A percentile compares a stretch with the other conserved stretches of the same genome.
These are phyloP conservation scores for Hericium rajendrae DNA, from an alignment of 768 basidiomycete genomes.

Conservation along the genomic window DNA sequence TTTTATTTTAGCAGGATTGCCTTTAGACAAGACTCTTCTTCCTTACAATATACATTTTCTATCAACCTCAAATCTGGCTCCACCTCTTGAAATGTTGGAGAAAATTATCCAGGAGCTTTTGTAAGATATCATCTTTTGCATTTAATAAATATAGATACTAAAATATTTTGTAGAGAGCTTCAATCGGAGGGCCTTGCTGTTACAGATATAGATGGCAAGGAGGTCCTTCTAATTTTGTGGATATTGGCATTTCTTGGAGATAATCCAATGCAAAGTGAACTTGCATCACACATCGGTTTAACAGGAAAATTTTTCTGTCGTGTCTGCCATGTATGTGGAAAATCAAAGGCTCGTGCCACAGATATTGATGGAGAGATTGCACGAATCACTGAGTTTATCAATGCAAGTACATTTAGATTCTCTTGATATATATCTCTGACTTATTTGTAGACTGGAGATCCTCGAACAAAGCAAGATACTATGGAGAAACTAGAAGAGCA, in stretches of 20 bases:
- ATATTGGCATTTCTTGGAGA: constrained; percentile 25
- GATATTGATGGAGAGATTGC: too few species aligned
- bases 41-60: constrained; percentile 34
- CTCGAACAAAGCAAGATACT: too few species aligned
- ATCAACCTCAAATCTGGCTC: constrained; percentile 31
- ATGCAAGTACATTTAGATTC: too few species aligned
- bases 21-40: constrained; percentile 19
- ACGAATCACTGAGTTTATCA: too few species aligned
- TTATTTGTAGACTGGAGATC: too few species aligned
- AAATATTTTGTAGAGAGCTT: constrained; percentile 10
- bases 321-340: constrained; percentile 22
- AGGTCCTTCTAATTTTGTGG: constrained; percentile 8
- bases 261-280: constrained; percentile 37
- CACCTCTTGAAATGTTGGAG: too few species aligned
- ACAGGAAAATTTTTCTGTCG: constrained; percentile 31
- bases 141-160: too few species aligned
- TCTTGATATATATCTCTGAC: too few species aligned
- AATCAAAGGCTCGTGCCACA: too few species aligned
- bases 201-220: background rate
- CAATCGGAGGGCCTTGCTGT: constrained; percentile 25
- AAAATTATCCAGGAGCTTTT: too few species aligned
- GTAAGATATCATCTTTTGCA: too few species aligned
- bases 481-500: too few species aligned
- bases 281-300: constrained; percentile 35
- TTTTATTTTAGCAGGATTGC: constrained; percentile 29